Conservation (phyloP, 1,284 basidiomycete genomes). For the Ustilago lituana region DNA sequence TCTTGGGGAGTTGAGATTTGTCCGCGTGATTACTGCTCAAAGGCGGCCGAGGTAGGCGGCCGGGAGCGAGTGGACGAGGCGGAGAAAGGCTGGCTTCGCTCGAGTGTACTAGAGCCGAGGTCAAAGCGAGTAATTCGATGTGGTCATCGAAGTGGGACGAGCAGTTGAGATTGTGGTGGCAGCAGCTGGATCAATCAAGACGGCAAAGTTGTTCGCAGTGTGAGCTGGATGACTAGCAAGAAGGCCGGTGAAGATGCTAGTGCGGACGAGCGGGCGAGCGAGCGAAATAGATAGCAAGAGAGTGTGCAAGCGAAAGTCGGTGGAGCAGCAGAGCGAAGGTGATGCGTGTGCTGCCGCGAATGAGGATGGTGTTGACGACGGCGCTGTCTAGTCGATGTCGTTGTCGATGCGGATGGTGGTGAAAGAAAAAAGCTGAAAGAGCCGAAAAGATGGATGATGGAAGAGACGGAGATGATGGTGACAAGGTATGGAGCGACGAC, state of each 20-base stretch:
- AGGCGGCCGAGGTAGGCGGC: conserved; percentile 13
- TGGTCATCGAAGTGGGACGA: not conserved
- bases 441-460: not conserved
- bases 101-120: not conserved
- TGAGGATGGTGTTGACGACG: not conserved
- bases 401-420: not conserved
- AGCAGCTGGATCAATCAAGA: not conserved
- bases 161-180: not conserved
- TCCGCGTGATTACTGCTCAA: not conserved
- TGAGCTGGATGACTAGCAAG: not conserved
- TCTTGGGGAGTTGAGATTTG: not conserved
- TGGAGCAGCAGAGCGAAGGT: not conserved
- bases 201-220: not conserved
- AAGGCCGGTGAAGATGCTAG: not conserved
- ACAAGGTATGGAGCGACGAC: conserved; percentile 7
- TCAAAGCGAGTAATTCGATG: too few relatives aligned
- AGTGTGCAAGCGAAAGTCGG: too few relatives aligned
- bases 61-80: conserved; percentile 1
- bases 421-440: not conserved
- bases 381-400: too few relatives aligned
- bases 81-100: not conserved
- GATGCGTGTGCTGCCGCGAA: not conserved
- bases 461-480: conserved; percentile 1
- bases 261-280: not conserved
- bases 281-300: too few relatives aligned